phyloP scores from a whole-genome alignment of 1,284 basidiomycete genomes.

The Marasmius sp. region DNA sequence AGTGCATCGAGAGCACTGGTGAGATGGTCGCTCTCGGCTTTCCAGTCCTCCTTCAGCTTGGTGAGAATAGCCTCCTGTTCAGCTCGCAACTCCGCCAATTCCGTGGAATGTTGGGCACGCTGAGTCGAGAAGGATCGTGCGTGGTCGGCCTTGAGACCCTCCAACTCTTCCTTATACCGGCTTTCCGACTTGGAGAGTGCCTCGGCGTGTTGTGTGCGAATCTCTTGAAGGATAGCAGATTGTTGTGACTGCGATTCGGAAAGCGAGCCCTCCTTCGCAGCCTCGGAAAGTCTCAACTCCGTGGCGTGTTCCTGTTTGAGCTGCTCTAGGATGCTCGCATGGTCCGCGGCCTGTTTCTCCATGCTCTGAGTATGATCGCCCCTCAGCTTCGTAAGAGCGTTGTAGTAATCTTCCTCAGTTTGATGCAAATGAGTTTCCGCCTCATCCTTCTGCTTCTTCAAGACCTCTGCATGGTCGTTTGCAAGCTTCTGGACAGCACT shows the following conservation, averaged over 20 bases:
- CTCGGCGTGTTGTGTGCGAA: constrained; percentile 70
- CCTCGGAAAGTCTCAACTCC: constrained; percentile 67
- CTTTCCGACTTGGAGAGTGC: constrained; percentile 64
- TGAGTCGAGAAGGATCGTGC: constrained; percentile 47
- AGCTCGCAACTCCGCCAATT: constrained; percentile 43
- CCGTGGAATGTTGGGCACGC: constrained; percentile 57
- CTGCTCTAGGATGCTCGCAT: constrained; percentile 59
- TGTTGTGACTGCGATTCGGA: constrained; percentile 73
- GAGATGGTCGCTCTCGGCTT: constrained; percentile 50
- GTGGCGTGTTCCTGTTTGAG: constrained; percentile 71
- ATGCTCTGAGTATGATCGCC: constrained; percentile 64
- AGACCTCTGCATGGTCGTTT: constrained; percentile 51
- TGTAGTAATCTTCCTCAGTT: constrained; percentile 80
- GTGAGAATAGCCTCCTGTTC: constrained; percentile 45
- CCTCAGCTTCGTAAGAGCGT: constrained; percentile 70
- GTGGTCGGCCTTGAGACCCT: constrained; percentile 65
- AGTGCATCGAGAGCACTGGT: constrained; percentile 42
- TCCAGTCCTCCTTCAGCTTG: constrained; percentile 51
- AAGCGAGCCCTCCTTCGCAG: constrained; percentile 70
- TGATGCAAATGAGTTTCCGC: constrained; percentile 53
- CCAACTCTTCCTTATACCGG: constrained; percentile 60
- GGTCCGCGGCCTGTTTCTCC: constrained; percentile 58
- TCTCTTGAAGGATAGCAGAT: constrained; percentile 52
- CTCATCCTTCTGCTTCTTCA: constrained; percentile 63
- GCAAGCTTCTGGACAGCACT: constrained; percentile 46